Evolutionary conservation across 2,329 filamentous ascomycete species (phyloP), one percentile per base, ranked within the genome.

Genomic region (Epichloe sylvatica): DNA sequence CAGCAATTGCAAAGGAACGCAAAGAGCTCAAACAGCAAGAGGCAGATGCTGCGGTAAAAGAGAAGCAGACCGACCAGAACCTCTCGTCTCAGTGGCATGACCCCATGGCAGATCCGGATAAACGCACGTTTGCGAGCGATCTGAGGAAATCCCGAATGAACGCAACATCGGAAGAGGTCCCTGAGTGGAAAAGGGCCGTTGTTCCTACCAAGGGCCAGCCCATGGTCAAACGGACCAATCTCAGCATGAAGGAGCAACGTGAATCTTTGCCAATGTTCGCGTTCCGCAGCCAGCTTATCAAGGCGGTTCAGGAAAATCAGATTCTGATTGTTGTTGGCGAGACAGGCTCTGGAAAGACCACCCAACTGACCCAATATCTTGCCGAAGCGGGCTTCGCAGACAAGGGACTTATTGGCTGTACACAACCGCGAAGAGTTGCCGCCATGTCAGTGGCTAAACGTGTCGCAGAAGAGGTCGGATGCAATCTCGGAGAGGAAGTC

Each of bases 401-500:
- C 56, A 72, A 84, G 51, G 88, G 90, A 34, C 84, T 96, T 52
- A 92, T 98, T 44, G 92, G 92, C 1, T 98, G 92, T 63, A 98
- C 94, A 0, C 92, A 98, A 58, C 92, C 92, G 46, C 87, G 92
- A 64, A 88, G 92, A 75, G 92, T 97, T 11, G 92, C 92, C 25
- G 92, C 92, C 54, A 95, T 97, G 83, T 96, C 89, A 2, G 92
- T 98, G 3, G 91, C 92, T 8, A 94, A 95, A 66, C 90, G 92
- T 77, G 92, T 98, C 3, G 81, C 90, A 1, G 89, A 97, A 62
- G 92, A 98, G 69, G 88, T 97, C 52, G 91, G 92, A 15, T 96
- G 91, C 59, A 77, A 83, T 55, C 76, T 97, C 12, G 92, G 92
- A 35, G 81, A 90, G 50, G 90, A 96, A 64, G 91, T 98, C 54